These are phyloP conservation scores for Paramyrothecium sp. DNA, from an alignment of 2,329 filamentous ascomycete genomes.

Conservation along the genomic window DNA sequence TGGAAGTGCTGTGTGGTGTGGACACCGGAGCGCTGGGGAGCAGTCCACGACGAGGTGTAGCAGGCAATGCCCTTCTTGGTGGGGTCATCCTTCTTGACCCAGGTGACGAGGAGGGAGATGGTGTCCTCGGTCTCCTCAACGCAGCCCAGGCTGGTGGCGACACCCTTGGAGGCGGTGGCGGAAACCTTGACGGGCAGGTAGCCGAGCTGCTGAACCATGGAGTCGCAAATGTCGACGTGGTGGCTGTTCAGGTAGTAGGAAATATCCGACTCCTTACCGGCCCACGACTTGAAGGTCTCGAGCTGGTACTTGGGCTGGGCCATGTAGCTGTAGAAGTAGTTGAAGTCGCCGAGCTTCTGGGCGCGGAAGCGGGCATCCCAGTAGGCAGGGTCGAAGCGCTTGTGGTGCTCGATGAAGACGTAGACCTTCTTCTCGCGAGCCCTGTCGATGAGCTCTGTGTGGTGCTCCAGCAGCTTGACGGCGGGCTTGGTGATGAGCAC, in stretches of 20 bases:
- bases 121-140: conserved; percentile 84
- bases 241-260: conserved; percentile 96
- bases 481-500: conserved; percentile 94
- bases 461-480: conserved; percentile 78
- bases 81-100: conserved; percentile 70
- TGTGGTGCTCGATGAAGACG: conserved; percentile 95
- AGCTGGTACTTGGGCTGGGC: conserved; percentile 87
- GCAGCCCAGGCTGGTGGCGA: conserved; percentile 77
- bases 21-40: conserved; percentile 88
- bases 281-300: conserved; percentile 94
- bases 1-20: conserved; percentile 98
- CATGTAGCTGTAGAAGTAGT: conserved; percentile 99
- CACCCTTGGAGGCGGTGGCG: conserved; percentile 74
- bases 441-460: conserved; percentile 72
- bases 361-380: conserved; percentile 81
- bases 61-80: conserved; percentile 78
- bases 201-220: conserved; percentile 73
- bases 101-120: conserved; percentile 86
- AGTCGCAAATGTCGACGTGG: conserved; percentile 90
- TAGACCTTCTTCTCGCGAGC: conserved; percentile 76
- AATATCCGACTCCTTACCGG: conserved; percentile 87
- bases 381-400: conserved; percentile 92
- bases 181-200: conserved; percentile 78
- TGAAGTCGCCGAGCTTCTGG: conserved; percentile 82
- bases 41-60: conserved; percentile 94